Evolutionary conservation across 345 rosid species (phyloP), one percentile per base, ranked within the genome.

Genomic region (Aurinia saxatilis): DNA sequence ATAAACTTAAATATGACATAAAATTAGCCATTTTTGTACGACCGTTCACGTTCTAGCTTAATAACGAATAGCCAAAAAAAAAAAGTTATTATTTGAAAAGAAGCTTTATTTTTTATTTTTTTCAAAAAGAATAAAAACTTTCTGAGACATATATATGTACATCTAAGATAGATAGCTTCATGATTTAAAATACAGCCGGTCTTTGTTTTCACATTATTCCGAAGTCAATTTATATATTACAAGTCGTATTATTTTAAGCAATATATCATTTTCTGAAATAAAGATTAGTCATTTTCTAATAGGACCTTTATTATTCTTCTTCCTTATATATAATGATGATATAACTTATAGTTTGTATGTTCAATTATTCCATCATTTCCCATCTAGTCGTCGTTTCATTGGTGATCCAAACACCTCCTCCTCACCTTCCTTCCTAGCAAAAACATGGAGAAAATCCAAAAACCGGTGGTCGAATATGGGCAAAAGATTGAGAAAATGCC

Each of bases 401-500:
- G 30, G 35, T 21, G 54, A 25, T 42, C 42, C 42, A 37, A 11
- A 2, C 41, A 37, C 14, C n/a, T n/a, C 25, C 6, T 27, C 51
- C 34, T 65, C 30, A 35, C 5, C 49, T 66, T 46, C 14, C 39
- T 54, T 51, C 19, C 19, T 45, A 35, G 25, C 25, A n/a, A 63
- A 49, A 50, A 50, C 9, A 67, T 59, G 46, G 31, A 59, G 45
- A 17, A 48, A 21, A 15, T 13, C 4, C 23, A 14, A 21, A 37
- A 19, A 10, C 4, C 25, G 1, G 56, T 48, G 16, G 16, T 34
- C 15, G 16, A 15, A 14, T 49, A 5, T 23, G 46, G 66, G 2
- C 19, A 23, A 25, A 62, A 7, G 66, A 62, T 48, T 8, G 38
- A 62, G 47, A 36, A 68, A 42, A 50, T 68, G 59, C 50, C 50